These are phyloP conservation scores for Camellia sinensis DNA, from an alignment of 148 eudicot species.

Conservation along the genomic window DNA sequence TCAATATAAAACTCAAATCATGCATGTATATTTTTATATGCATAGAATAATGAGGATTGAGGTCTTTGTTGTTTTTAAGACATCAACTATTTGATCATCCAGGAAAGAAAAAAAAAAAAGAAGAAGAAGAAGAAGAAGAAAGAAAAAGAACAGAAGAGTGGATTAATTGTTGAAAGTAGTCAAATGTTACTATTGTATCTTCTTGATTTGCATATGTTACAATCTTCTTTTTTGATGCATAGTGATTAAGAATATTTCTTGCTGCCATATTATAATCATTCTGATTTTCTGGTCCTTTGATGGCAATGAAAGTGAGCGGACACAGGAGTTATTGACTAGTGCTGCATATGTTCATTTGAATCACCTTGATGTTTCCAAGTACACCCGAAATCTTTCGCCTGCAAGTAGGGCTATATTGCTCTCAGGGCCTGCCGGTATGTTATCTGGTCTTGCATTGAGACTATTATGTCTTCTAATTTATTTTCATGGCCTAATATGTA, in stretches of 20 bases:
- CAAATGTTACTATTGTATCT: background rate
- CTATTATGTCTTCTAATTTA: background rate
- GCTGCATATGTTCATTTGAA: slow-evolving; percentile 93
- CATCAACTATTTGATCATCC: background rate
- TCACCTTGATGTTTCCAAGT: slow-evolving; percentile 81
- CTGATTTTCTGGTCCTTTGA: slow-evolving; percentile 9
- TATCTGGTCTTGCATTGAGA: background rate
- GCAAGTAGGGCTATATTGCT: slow-evolving; percentile 91
- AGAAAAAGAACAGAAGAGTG: background rate
- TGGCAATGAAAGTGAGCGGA: slow-evolving; percentile 70
- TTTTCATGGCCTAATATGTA: slow-evolving; percentile 6
- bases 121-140: background rate
- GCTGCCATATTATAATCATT: background rate
- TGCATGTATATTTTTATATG: background rate
- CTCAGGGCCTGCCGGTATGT: slow-evolving; percentile 88
- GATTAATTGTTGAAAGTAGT: background rate
- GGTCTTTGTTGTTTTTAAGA: background rate
- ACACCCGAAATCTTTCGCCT: slow-evolving; percentile 83
- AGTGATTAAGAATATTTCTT: background rate
- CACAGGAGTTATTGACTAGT: slow-evolving; percentile 66
- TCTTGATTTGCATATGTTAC: background rate
- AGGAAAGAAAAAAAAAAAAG: background rate
- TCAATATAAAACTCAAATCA: background rate
- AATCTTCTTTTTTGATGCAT: background rate
- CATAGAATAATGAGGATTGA: background rate